Conservation (phyloP, 352 stramenopile species). For the Globisporangium mamillatum region DNA sequence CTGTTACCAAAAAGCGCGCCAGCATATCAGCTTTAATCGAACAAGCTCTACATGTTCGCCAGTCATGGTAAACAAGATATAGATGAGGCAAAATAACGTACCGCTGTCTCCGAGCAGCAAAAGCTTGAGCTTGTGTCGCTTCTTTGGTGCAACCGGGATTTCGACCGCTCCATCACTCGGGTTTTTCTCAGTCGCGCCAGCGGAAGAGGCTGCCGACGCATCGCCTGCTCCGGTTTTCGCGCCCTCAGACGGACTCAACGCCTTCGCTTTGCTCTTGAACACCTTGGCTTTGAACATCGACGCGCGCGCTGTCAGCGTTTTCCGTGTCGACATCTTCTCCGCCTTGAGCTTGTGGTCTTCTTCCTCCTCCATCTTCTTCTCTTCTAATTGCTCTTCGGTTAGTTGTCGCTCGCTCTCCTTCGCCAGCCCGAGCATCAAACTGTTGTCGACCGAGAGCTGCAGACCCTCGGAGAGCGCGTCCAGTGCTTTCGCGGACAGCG, state of each 20-base stretch:
- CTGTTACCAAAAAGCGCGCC: slow-evolving; percentile 21
- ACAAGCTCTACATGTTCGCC: no score
- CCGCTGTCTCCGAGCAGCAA: slow-evolving; percentile 89
- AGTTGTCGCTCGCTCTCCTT: slow-evolving; percentile 32
- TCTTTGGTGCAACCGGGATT: slow-evolving; percentile 44
- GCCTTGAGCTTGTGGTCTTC: slow-evolving; percentile 80
- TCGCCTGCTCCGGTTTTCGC: not conserved
- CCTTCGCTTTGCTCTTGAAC: slow-evolving; percentile 43
- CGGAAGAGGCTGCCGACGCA: not conserved
- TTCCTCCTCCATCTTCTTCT: slow-evolving; percentile 88
- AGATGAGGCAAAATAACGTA: slow-evolving; percentile 20
- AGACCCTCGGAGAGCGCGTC: slow-evolving; percentile 75
- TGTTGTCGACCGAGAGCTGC: slow-evolving; percentile 70
- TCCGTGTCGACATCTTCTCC: slow-evolving; percentile 64
- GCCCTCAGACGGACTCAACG: slow-evolving; percentile 10
- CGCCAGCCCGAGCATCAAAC: slow-evolving; percentile 23
- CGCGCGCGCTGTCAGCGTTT: slow-evolving; percentile 56
- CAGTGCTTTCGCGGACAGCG: slow-evolving; percentile 71
- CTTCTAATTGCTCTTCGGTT: slow-evolving; percentile 77
- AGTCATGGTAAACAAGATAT: no score
- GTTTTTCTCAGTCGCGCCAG: slow-evolving; percentile 13
- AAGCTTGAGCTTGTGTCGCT: slow-evolving; percentile 88
- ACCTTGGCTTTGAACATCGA: slow-evolving; percentile 82
- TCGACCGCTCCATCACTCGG: slow-evolving; percentile 18
- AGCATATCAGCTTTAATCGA: slow-evolving; percentile 12